Evolutionary conservation across 2,329 filamentous ascomycete genomes (phyloP).

Genomic region (Fonsecaea erecta): DNA sequence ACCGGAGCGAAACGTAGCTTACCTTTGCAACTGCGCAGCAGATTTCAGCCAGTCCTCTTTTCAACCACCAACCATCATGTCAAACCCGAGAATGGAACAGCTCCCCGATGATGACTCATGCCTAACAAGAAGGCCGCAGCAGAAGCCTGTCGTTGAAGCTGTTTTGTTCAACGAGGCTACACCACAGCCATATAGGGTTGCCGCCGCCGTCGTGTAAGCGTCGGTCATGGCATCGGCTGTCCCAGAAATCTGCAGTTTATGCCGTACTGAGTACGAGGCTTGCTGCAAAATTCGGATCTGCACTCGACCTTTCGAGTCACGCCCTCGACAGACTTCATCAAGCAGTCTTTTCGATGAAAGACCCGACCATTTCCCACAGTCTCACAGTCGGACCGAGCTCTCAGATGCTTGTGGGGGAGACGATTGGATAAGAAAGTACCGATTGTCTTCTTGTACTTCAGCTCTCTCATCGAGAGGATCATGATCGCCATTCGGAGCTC

Average conservation of each 20-base stretch:
- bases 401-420: constrained; percentile 41
- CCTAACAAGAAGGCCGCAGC: constrained; percentile 81
- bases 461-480: not conserved
- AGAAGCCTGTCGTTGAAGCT: too few relatives aligned
- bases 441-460: not conserved
- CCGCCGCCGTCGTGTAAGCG: constrained; percentile 49
- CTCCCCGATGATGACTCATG: constrained; percentile 84
- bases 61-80: constrained; percentile 65
- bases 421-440: not conserved
- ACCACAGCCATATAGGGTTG: too few relatives aligned
- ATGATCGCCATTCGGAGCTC: not conserved
- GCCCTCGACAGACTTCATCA: constrained; percentile 82
- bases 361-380: constrained; percentile 84
- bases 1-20: not conserved
- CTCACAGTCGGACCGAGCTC: constrained; percentile 66
- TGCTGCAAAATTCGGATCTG: constrained; percentile 72
- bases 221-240: constrained; percentile 68
- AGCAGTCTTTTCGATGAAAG: constrained; percentile 75
- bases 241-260: constrained; percentile 77
- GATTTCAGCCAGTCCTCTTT: not conserved
- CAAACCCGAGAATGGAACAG: constrained; percentile 97
- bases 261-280: constrained; percentile 74
- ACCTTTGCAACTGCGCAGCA: constrained; percentile 2
- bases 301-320: constrained; percentile 72
- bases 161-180: too few relatives aligned